Base-by-base conservation (phyloP, 1,139 yeast species). In the Suhomyces choctaworum region DNA sequence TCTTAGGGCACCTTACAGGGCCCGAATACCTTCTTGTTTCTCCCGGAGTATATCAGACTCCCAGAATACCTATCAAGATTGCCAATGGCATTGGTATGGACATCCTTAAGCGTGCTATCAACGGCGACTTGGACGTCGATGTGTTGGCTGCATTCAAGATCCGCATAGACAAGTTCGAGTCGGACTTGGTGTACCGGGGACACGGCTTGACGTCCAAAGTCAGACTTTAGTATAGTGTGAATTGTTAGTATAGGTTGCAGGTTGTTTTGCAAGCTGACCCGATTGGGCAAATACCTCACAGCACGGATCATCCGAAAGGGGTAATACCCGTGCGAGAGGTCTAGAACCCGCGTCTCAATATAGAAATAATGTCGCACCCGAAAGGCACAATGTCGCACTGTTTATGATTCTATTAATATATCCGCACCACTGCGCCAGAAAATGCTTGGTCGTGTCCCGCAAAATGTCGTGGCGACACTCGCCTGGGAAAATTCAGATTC, bases 31-130 rank as follows among this genome's bases (percentile, higher is more conserved):
- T 77, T 22, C 44, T 55, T 9, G 52, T 77, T 1, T 68, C 75
- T 0, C 78, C 82, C 0, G 84, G 84, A 0, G 38, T 70, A 5
- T 68, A 64, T 50, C 66, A 58, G 9, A 68, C 80, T 4, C 75
- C 73, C 2, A 56, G 70, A 31, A 60, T 76, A 4, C 79, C 82
- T 1, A 62, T 79, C 16, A 62, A 62, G 22, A 62, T 72, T 34
- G 62, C 68, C 7, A 60, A 58, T 12, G 74, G 76, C 0, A 50
- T 74, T 3, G 82, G 81, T 0, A 64, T 68, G 44, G 78, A 73
- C 29, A 57, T 77, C 5, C 50, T 79, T 20, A 60, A 68, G 31
- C 63, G 62, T 36, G 79, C 80, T 0, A 38, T 78, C 22, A 70
- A 76, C 45, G 79, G 80, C 3, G 64, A 71, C 16, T 56, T 79